These are phyloP conservation scores for Magnolia kwangsiensis DNA, from an alignment of 164 flowering plant species.

Conservation along the genomic window DNA sequence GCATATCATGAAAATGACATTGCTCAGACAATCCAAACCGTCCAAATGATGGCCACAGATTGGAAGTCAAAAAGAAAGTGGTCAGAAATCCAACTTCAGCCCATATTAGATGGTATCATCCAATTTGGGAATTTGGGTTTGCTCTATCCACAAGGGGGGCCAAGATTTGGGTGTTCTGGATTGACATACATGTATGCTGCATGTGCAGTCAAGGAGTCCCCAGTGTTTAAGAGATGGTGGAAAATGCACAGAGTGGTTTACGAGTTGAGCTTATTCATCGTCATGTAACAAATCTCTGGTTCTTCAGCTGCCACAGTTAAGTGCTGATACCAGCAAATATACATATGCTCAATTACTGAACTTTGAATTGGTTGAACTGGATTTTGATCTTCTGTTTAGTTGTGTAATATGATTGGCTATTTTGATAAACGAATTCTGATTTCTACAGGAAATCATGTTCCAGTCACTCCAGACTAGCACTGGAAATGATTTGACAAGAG, in stretches of 20 bases:
- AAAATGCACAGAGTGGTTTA: no score
- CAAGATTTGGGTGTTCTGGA: not conserved
- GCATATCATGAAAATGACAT: no score
- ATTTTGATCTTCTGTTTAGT: not conserved
- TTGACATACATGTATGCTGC: not conserved
- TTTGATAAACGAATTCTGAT: not conserved
- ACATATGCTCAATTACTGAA: not conserved
- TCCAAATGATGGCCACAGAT: no score
- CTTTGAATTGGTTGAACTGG: not conserved
- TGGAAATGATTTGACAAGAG: slow-evolving; percentile 6
- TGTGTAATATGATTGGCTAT: not conserved
- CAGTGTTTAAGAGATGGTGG: not conserved
- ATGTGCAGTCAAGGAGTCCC: not conserved
- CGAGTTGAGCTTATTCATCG: not conserved
- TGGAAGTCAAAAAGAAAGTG: no score
- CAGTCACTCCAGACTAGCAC: slow-evolving; percentile 14
- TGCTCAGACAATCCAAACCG: no score
- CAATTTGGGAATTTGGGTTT: not conserved
- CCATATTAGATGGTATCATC: not conserved
- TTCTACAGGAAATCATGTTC: slow-evolving; percentile 17
- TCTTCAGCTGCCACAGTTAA: not conserved
- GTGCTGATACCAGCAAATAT: no score
- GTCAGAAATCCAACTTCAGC: no score
- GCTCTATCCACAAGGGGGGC: not conserved
- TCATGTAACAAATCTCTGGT: not conserved